A percentile compares a stretch with the other conserved stretches of the same genome.
phyloP scores from a whole-genome alignment of 371 early-diverging fungal species.

The Lichtheimia ornata region DNA sequence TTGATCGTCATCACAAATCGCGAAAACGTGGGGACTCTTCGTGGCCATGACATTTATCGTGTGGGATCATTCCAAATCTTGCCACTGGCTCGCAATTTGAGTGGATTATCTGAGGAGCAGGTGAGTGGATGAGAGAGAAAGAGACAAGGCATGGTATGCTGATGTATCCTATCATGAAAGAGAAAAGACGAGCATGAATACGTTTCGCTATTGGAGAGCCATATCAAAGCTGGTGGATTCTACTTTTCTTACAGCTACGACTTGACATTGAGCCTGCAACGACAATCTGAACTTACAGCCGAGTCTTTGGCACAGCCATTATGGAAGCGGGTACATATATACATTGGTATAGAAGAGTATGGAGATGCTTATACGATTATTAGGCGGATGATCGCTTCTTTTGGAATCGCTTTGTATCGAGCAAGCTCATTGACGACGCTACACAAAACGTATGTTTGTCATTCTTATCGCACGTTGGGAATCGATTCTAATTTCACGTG shows the following conservation, averaged over 20 bases:
- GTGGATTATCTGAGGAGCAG: constrained; percentile 15
- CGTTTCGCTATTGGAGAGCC: constrained; percentile 67
- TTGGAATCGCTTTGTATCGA: constrained; percentile 80
- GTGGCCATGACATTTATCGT: constrained; percentile 75
- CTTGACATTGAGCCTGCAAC: constrained; percentile 82
- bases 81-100: constrained; percentile 62
- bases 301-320: constrained; percentile 23
- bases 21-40: constrained; percentile 62
- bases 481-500: neutral
- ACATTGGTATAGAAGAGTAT: constrained; percentile 19
- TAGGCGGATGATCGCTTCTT: constrained; percentile 89
- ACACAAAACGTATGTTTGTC: constrained; percentile 9
- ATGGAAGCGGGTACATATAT: constrained; percentile 41
- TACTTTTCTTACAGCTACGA: constrained; percentile 89
- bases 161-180: constrained; percentile 3
- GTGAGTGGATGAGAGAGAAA: neutral
- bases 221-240: constrained; percentile 70
- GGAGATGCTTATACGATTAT: constrained; percentile 33
- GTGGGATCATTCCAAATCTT: constrained; percentile 73
- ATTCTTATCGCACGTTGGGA: neutral
- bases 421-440: constrained; percentile 65
- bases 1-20: constrained; percentile 84
- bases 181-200: constrained; percentile 67
- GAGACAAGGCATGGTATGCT: neutral
- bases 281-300: constrained; percentile 52